Percentiles rank a stretch among this genome's conserved stretches.
Evolutionary conservation across 805 yeast species (phyloP).

Genomic region (Starmera quercuum): DNA sequence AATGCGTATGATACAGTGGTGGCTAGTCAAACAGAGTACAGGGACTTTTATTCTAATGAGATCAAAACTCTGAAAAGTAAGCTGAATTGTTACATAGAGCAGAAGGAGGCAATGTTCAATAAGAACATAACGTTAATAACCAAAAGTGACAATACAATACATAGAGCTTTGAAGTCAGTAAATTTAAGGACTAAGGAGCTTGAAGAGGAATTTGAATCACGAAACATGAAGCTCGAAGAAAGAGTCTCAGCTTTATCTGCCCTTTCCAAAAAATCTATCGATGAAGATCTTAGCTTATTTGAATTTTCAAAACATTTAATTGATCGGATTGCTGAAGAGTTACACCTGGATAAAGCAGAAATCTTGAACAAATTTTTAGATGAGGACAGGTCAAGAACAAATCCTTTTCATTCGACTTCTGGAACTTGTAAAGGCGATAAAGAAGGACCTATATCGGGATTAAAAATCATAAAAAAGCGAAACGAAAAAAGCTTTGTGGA

Average conservation of each 20-base stretch:
- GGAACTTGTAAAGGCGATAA: no score
- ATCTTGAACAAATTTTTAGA: slow-evolving; percentile 22
- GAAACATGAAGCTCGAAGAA: slow-evolving; percentile 35
- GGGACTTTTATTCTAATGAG: slow-evolving; percentile 38
- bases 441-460: slow-evolving; percentile 11
- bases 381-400: slow-evolving; percentile 2
- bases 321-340: slow-evolving; percentile 29
- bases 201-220: slow-evolving; percentile 40
- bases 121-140: slow-evolving; percentile 29
- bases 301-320: slow-evolving; percentile 40
- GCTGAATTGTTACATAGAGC: slow-evolving; percentile 30
- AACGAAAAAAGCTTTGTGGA: slow-evolving; percentile 1
- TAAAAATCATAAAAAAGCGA: slow-evolving; percentile 11
- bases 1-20: slow-evolving; percentile 52
- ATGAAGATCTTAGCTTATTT: slow-evolving; percentile 35
- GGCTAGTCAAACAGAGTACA: slow-evolving; percentile 44
- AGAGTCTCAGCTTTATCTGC: slow-evolving; percentile 36
- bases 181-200: slow-evolving; percentile 38
- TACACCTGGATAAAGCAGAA: slow-evolving; percentile 14
- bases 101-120: slow-evolving; percentile 26
- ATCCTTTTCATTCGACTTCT: slow-evolving; percentile 6
- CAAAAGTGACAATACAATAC: slow-evolving; percentile 41
- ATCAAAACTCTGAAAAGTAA: slow-evolving; percentile 28
- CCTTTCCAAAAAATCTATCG: slow-evolving; percentile 40
- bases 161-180: slow-evolving; percentile 40